Conservation (phyloP, 768 basidiomycete species). For the Russula ochroleuca region DNA sequence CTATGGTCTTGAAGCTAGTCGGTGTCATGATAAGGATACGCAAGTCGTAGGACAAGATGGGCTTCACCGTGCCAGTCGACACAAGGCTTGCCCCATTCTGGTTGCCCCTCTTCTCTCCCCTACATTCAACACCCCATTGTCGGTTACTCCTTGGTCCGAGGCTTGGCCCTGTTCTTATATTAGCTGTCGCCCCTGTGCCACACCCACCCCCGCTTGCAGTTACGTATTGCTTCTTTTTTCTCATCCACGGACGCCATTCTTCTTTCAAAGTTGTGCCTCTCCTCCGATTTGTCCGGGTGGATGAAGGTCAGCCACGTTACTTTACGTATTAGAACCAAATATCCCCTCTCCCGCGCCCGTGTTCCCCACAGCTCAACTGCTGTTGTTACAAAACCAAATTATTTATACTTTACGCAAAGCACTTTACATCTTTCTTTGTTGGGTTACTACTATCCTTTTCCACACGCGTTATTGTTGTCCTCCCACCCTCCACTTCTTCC, state of each 20-base stretch:
- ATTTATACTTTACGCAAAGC: slow-evolving; percentile 24
- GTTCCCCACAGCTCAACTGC: slow-evolving; percentile 24
- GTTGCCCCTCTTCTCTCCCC: slow-evolving; percentile 15
- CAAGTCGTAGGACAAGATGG: slow-evolving; percentile 25
- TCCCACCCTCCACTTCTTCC: slow-evolving; percentile 58
- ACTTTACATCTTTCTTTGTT: slow-evolving; percentile 21
- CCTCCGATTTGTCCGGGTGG: slow-evolving; percentile 15
- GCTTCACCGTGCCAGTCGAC: slow-evolving; percentile 20
- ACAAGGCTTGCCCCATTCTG: slow-evolving; percentile 15
- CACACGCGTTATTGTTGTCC: slow-evolving; percentile 51
- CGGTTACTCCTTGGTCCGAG: slow-evolving; percentile 23
- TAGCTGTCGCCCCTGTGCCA: slow-evolving; percentile 22
- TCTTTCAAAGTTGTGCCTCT: slow-evolving; percentile 46
- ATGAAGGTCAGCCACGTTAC: slow-evolving; percentile 17
- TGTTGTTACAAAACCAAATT: slow-evolving; percentile 23
- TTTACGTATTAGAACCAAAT: slow-evolving; percentile 24
- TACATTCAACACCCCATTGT: slow-evolving; percentile 20
- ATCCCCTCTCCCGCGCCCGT: slow-evolving; percentile 32
- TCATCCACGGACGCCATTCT: slow-evolving; percentile 73
- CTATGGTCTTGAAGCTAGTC: slow-evolving; percentile 38
- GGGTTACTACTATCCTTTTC: slow-evolving; percentile 21
- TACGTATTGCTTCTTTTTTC: slow-evolving; percentile 36
- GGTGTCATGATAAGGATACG: slow-evolving; percentile 39
- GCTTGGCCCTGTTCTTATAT: slow-evolving; percentile 23
- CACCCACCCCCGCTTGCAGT: slow-evolving; percentile 35